Conservation (phyloP, 1,284 basidiomycete genomes). For the Rhodotorula sp. region DNA sequence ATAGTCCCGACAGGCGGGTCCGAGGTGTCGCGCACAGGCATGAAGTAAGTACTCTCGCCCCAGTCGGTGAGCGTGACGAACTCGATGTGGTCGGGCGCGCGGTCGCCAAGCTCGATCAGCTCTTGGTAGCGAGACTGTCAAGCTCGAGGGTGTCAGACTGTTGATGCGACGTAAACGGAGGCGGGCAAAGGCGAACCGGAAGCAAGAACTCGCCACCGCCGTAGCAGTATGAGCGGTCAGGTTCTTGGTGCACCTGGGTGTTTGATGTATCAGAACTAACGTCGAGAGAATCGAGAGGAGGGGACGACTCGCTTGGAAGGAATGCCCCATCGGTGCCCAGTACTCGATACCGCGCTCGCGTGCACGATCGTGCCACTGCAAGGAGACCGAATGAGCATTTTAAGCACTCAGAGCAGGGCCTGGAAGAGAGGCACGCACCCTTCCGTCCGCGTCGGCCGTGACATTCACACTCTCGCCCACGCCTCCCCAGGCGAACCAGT, state of each 20-base stretch:
- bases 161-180: too few relatives aligned
- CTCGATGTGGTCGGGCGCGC: slow-evolving; percentile 18
- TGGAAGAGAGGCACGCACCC: not conserved
- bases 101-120: slow-evolving; percentile 20
- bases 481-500: slow-evolving; percentile 15
- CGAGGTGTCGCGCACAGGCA: not conserved
- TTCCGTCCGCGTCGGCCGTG: slow-evolving; percentile 1
- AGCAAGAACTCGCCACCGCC: slow-evolving; percentile 1
- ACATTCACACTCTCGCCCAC: not conserved
- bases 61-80: slow-evolving; percentile 16
- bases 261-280: not conserved
- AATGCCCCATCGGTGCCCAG: slow-evolving; percentile 4
- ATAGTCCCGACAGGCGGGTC: slow-evolving; percentile 5
- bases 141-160: not conserved
- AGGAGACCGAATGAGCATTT: too few relatives aligned
- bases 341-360: slow-evolving; percentile 7
- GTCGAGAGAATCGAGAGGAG: not conserved
- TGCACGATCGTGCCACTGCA: slow-evolving; percentile 1
- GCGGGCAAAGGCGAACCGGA: not conserved
- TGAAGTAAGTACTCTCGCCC: slow-evolving; percentile 27
- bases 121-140: not conserved
- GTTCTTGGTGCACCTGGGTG: slow-evolving; percentile 12
- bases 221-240: slow-evolving; percentile 17
- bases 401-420: not conserved
- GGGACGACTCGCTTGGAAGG: not conserved